Percentiles rank a stretch among this genome's conserved stretches.
These are phyloP conservation scores for Globisporangium sylvaticum DNA, from an alignment of 352 stramenopile species.

Conservation along the genomic window DNA sequence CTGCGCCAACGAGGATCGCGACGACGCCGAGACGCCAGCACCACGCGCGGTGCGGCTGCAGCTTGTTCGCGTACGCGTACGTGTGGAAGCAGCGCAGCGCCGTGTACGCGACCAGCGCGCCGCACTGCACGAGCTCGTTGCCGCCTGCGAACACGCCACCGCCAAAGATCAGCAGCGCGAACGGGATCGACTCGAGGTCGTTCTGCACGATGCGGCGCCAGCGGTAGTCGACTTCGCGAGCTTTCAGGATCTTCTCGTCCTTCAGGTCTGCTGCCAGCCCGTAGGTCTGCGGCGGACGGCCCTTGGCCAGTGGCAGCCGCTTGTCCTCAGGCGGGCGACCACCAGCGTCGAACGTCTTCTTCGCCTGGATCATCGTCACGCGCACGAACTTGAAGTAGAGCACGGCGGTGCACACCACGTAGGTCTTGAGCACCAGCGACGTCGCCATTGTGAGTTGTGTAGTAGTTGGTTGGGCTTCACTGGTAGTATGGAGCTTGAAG, in stretches of 20 bases:
- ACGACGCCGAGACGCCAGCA: neutral
- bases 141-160: constrained; percentile 25
- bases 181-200: constrained; percentile 42
- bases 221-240: constrained; percentile 25
- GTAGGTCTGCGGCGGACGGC: constrained; percentile 29
- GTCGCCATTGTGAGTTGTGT: neutral
- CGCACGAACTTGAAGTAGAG: constrained; percentile 77
- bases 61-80: constrained; percentile 36
- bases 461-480: neutral
- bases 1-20: neutral
- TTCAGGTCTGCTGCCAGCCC: constrained; percentile 19
- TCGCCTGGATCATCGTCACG: constrained; percentile 42
- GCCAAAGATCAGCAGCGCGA: constrained; percentile 35
- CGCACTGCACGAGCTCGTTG: constrained; percentile 25
- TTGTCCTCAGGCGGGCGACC: constrained; percentile 50
- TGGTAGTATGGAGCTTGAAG: neutral
- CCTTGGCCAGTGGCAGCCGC: constrained; percentile 35
- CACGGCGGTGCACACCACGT: constrained; percentile 47
- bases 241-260: constrained; percentile 22
- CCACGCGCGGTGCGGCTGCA: constrained; percentile 34
- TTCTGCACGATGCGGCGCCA: constrained; percentile 44
- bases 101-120: constrained; percentile 33
- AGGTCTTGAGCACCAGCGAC: constrained; percentile 38
- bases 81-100: constrained; percentile 32
- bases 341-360: constrained; percentile 52